phyloP scores from a whole-genome alignment of 352 stramenopile species.

The Aphanomyces euteiches region DNA sequence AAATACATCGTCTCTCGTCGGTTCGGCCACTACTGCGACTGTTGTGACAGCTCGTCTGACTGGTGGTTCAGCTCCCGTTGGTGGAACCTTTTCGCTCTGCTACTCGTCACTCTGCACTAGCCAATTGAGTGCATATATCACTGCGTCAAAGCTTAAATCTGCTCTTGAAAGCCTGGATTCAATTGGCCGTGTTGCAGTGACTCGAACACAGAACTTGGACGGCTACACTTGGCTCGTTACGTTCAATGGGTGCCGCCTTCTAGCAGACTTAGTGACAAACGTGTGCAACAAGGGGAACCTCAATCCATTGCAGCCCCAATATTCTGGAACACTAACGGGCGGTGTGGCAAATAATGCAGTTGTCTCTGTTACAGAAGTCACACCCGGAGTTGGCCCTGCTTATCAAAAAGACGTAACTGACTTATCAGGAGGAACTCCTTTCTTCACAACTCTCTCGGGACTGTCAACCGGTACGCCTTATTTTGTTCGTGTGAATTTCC shows the following conservation, averaged over 20 bases:
- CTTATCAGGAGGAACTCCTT: constrained; percentile 70
- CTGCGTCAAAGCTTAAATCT: constrained; percentile 39
- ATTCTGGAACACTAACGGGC: constrained; percentile 43
- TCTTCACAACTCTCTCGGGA: constrained; percentile 50
- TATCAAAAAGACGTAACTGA: constrained; percentile 62
- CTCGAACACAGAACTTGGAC: constrained; percentile 48
- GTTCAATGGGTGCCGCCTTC: constrained; percentile 73
- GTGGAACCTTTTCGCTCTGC: constrained; percentile 51
- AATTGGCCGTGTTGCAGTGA: constrained; percentile 65
- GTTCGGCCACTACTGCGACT: constrained; percentile 42
- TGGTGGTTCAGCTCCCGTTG: constrained; percentile 53
- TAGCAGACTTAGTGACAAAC: constrained; percentile 41
- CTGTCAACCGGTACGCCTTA: constrained; percentile 85
- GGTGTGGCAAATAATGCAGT: constrained; percentile 41
- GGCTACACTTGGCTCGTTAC: constrained; percentile 90
- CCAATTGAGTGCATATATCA: constrained; percentile 54
- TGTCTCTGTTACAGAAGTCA: constrained; percentile 49
- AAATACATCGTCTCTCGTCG: constrained; percentile 46
- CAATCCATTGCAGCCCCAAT: constrained; percentile 44
- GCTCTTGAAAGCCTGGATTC: constrained; percentile 47
- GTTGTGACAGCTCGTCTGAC: constrained; percentile 36
- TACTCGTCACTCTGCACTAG: constrained; percentile 34
- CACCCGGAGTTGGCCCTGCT: constrained; percentile 50
- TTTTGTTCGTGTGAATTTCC: constrained; percentile 88
- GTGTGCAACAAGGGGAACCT: constrained; percentile 92